Percentiles rank a stretch among this genome's conserved stretches.
phyloP scores from a whole-genome alignment of 305 asterid species.

The Solanum aculeatissimum region DNA sequence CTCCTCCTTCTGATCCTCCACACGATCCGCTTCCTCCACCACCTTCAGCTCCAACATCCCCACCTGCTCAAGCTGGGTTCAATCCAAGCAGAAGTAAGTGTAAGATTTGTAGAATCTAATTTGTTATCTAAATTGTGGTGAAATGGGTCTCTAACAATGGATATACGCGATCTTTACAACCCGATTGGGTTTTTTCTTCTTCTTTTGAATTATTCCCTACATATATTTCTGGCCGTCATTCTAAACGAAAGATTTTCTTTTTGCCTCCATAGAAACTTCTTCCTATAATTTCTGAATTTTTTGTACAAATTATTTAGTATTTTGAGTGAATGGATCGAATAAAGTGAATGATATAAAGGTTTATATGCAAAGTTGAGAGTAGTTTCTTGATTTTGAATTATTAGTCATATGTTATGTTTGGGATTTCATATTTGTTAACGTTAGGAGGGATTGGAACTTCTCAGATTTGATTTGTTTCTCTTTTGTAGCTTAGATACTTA shows the following conservation, averaged over 20 bases:
- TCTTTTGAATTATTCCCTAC: background rate
- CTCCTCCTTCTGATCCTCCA: background rate
- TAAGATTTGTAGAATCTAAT: background rate
- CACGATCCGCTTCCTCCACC: background rate
- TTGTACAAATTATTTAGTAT: background rate
- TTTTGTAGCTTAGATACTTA: background rate
- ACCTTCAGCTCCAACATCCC: background rate
- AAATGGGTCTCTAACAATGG: background rate
- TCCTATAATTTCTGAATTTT: background rate
- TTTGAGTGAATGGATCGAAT: background rate
- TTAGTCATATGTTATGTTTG: background rate
- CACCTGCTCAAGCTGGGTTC: background rate
- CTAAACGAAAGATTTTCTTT: background rate
- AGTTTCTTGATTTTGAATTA: background rate
- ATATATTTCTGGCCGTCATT: background rate
- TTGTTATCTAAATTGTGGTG: background rate
- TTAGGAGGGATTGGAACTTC: background rate
- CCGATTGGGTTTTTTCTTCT: background rate
- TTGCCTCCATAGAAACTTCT: background rate
- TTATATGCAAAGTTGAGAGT: background rate
- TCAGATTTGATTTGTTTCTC: background rate
- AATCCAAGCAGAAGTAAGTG: slow-evolving; percentile 1
- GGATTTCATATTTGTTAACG: background rate
- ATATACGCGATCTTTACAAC: background rate
- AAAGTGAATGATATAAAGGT: background rate